Base-by-base conservation (phyloP, 345 rosid genomes). In the Eucalyptus coolabah region DNA sequence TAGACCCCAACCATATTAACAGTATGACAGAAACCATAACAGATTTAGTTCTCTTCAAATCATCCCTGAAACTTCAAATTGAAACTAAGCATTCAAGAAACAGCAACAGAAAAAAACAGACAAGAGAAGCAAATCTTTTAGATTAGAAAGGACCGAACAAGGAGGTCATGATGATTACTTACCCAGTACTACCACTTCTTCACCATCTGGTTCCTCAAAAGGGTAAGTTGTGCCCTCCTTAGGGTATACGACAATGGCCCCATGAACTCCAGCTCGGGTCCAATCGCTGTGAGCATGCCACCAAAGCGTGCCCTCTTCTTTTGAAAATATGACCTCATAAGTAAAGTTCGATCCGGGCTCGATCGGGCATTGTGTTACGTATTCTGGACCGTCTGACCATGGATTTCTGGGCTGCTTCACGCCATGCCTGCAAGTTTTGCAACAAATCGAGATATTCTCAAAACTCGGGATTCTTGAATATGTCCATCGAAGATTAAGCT, bases 311-410 rank as follows among this genome's bases (percentile, higher is more conserved):
- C 92, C 92, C 81, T 88, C 92, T 51, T 91, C 92, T 26, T 50
- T 77, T 14, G 87, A 47, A 88, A 91, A 89, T 67, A 60, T 86
- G 26, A 91, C 77, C 87, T 89, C 88, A 12, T 91, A 86, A 19
- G 90, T 89, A 63, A 91, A 91, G 59, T 88, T 88, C 3, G 59
- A 45, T 18, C 91, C 91, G 8, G 90, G 89, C 50, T n/a, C 65
- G 4, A 91, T 89, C 23, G 91, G 88, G 85, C 92, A 91, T 26
- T 91, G 92, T 3, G 92, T 91, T 8, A 91, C 13, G 59, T 91
- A 83, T 87, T 88, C 91, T 5, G 92, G 92, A 23, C 92, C 92
- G 14, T 91, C 92, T 4, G 91, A 89, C 92, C 92, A 91, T 26
- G 92, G 87, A 72, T 90, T 90, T 42, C 90, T 86, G 0, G 91